Evolutionary conservation across 192 early-diverging fungal genomes (phyloP), one percentile per base, ranked within the genome.

Genomic region (Coemansia sp.): DNA sequence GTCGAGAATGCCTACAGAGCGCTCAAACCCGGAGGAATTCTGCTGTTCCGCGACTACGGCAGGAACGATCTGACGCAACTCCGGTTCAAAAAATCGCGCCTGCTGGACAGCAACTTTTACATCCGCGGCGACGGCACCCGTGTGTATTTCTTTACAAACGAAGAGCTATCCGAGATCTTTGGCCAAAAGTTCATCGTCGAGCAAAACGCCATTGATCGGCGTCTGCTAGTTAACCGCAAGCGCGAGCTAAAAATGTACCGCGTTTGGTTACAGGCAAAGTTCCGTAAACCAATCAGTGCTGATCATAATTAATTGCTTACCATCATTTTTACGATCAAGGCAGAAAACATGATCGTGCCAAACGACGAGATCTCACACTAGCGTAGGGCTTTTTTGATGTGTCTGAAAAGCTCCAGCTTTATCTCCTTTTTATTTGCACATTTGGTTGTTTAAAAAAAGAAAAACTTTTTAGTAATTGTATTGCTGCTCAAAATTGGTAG

Each of bases 261-360:
- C 4, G 82, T 89, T 7, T 99, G 96, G 96, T 64, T 98, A 20
- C 97, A 99, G 69, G 93, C 87, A 25, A 98, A 98, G 78, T 95
- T 96, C 69, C 72, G 86, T 43, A 97, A 93, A 55, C 81, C 83
- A 37, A 48, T 82, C 23, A 62, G 18, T 37, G 37, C 36, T 9
- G 45, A 54, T 58, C 30, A 37, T 4, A 28, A 35, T 46, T 18
- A 46, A 46, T 11, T 32, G 40, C 40, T 42, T 54, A 26, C 13
- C 9, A 11, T 55, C 22, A 46, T 23, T 15, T 49, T 37, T 36
- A 18, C 29, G 46, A n/a, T n/a, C n/a, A n/a, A n/a, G n/a, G n/a
- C n/a, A n/a, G n/a, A n/a, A n/a, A n/a, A n/a, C n/a, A n/a, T n/a
- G n/a, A n/a, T n/a, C n/a, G n/a, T n/a, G n/a, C n/a, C n/a, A n/a